Percentiles rank a stretch among this genome's conserved stretches.
phyloP scores from a whole-genome alignment of 306 rosid genomes.

The Cucurbita pepo region DNA sequence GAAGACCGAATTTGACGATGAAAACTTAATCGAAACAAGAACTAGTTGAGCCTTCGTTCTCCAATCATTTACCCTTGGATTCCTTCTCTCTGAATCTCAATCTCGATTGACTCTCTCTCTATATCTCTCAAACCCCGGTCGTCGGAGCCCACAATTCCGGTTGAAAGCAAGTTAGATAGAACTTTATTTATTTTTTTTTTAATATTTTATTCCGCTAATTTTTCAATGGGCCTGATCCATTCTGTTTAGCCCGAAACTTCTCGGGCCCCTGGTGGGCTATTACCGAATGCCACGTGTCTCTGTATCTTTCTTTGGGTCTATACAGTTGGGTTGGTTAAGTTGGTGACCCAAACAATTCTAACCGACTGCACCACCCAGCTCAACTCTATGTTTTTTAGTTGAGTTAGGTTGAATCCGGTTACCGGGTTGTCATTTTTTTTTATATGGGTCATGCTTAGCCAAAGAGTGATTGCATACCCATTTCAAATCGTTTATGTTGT shows the following conservation, averaged over 20 bases:
- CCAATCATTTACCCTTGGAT: background rate
- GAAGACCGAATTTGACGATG: background rate
- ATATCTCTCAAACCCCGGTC: background rate
- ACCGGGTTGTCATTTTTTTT: too few relatives aligned
- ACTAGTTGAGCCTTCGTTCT: background rate
- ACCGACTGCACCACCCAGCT: too few relatives aligned
- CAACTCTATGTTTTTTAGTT: too few relatives aligned
- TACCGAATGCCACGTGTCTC: too few relatives aligned
- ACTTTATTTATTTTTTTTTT: background rate
- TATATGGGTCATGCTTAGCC: too few relatives aligned
- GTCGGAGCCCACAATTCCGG: conserved; percentile 4
- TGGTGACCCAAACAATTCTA: too few relatives aligned
- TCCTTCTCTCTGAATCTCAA: background rate
- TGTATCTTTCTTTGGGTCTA: too few relatives aligned
- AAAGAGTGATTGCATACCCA: too few relatives aligned
- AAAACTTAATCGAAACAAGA: background rate
- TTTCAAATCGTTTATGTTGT: too few relatives aligned
- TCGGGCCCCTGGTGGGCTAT: background rate
- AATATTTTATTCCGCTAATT: background rate
- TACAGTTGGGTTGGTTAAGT: too few relatives aligned
- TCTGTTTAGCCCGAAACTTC: background rate
- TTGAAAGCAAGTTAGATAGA: background rate
- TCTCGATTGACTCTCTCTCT: background rate
- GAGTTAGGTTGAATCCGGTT: too few relatives aligned
- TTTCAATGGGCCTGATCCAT: background rate